A percentile compares a stretch with the other conserved stretches of the same genome.
These are phyloP conservation scores for Scalesia atractyloides DNA, from an alignment of 129 eudicot genomes.

Conservation along the genomic window DNA sequence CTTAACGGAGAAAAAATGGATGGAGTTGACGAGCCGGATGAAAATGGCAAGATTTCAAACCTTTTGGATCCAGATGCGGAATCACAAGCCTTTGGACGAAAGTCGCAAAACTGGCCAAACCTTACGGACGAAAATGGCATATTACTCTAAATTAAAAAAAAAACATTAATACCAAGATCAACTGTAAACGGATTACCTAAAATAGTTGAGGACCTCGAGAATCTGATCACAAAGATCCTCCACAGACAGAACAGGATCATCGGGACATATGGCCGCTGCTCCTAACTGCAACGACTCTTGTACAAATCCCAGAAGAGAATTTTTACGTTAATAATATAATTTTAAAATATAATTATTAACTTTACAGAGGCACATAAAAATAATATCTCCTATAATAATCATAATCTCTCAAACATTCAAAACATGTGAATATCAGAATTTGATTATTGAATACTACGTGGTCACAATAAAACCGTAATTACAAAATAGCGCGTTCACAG, in stretches of 20 bases:
- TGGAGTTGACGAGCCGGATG: too few relatives aligned
- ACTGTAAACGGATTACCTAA: slow-evolving; percentile 38
- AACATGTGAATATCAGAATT: neutral
- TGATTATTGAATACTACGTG: neutral
- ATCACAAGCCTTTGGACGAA: too few relatives aligned
- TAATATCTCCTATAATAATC: neutral
- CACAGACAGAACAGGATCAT: slow-evolving; percentile 55
- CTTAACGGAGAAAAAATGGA: too few relatives aligned
- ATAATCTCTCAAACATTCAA: neutral
- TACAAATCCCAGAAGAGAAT: slow-evolving; percentile 47
- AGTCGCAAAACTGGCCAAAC: too few relatives aligned
- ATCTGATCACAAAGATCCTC: slow-evolving; percentile 75
- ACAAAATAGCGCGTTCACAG: slow-evolving; percentile 40
- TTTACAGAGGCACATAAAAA: neutral
- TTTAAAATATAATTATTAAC: neutral
- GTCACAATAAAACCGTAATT: neutral
- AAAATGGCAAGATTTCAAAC: too few relatives aligned
- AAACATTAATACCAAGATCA: neutral
- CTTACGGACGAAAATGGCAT: too few relatives aligned
- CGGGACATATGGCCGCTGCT: slow-evolving; percentile 64
- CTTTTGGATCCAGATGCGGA: too few relatives aligned
- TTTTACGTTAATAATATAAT: slow-evolving; percentile 47
- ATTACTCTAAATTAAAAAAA: too few relatives aligned
- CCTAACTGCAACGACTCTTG: slow-evolving; percentile 88
- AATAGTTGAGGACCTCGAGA: slow-evolving; percentile 69